A percentile compares a stretch with the other conserved stretches of the same genome.
phyloP scores from a whole-genome alignment of 495 filamentous ascomycete species.

The Penicillium verhagenii region DNA sequence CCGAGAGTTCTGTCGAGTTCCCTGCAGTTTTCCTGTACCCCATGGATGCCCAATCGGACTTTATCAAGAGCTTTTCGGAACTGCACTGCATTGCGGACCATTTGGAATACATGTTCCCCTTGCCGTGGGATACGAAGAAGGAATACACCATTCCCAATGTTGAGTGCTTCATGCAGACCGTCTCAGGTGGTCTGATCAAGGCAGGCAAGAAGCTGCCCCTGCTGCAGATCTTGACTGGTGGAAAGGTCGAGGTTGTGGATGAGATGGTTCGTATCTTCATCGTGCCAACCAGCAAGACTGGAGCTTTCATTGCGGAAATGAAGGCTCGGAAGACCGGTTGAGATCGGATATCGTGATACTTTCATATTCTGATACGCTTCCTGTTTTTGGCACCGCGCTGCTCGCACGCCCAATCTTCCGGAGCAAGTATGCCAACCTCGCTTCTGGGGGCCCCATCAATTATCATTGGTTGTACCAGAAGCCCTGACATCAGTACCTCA shows the following conservation, averaged over 20 bases:
- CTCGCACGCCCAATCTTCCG: not conserved
- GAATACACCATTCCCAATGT: constrained; percentile 64
- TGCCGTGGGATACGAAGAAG: constrained; percentile 76
- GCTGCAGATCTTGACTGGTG: constrained; percentile 66
- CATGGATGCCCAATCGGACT: constrained; percentile 73
- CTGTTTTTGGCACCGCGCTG: not conserved
- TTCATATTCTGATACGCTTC: not conserved
- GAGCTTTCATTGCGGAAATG: constrained; percentile 77
- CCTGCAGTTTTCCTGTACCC: constrained; percentile 85
- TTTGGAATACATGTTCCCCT: constrained; percentile 73
- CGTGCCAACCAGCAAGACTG: constrained; percentile 65
- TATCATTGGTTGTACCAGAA: not conserved
- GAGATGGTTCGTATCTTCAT: constrained; percentile 78
- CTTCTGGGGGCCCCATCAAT: not conserved
- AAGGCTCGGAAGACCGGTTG: constrained; percentile 59
- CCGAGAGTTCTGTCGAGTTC: constrained; percentile 66
- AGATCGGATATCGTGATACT: constrained; percentile 1
- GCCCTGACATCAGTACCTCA: not conserved
- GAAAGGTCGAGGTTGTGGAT: constrained; percentile 87
- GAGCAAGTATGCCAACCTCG: not conserved
- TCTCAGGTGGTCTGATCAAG: constrained; percentile 76
- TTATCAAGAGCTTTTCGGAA: constrained; percentile 83
- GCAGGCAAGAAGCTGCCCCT: constrained; percentile 81
- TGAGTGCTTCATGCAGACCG: constrained; percentile 90
- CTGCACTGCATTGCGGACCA: constrained; percentile 66